These are phyloP conservation scores for Botrytis byssoidea DNA, from an alignment of 2,329 filamentous ascomycete genomes.

Conservation along the genomic window DNA sequence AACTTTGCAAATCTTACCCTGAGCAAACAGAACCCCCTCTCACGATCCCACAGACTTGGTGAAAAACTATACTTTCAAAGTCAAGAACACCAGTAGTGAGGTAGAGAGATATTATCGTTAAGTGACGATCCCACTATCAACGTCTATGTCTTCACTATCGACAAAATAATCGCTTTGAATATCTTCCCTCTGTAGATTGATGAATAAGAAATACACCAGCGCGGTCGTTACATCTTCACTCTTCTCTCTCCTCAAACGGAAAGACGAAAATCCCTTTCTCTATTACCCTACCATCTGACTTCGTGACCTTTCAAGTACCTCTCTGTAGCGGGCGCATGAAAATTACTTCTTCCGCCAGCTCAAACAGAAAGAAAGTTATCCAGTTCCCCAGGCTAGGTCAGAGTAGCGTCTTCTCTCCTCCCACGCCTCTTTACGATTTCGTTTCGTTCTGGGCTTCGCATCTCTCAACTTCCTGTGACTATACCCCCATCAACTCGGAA, in stretches of 20 bases:
- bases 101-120: slow-evolving; percentile 13
- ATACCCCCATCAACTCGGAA: not conserved
- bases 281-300: not conserved
- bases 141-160: slow-evolving; percentile 1
- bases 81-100: slow-evolving; percentile 15
- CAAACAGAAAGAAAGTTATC: not conserved
- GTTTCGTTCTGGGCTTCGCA: not conserved
- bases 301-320: rapidly evolving
- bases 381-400: not conserved
- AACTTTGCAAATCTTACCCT: slow-evolving; percentile 6
- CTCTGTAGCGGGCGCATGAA: not conserved
- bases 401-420: not conserved
- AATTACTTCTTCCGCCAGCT: not conserved
- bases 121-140: slow-evolving; percentile 6
- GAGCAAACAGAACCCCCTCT: slow-evolving; percentile 4
- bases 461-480: not conserved
- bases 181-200: not conserved
- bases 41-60: slow-evolving; percentile 21
- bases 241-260: not conserved
- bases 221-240: not conserved
- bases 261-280: not conserved
- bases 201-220: not conserved
- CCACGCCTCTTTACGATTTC: too few species aligned
- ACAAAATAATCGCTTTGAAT: not conserved
- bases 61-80: slow-evolving; percentile 1